These are phyloP conservation scores for Isoetes taiwanensis DNA, from an alignment of 75 land plant genomes.

Conservation along the genomic window DNA sequence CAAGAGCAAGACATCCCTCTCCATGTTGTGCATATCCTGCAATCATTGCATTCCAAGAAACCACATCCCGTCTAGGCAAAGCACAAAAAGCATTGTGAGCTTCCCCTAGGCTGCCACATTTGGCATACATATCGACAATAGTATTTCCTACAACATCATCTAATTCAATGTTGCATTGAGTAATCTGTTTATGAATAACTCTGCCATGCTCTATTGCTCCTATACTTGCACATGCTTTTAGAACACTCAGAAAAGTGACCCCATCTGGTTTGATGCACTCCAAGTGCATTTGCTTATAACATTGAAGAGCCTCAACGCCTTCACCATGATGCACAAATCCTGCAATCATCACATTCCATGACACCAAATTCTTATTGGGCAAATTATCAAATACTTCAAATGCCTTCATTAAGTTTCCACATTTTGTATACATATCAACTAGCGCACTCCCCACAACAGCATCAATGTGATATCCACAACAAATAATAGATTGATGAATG, in stretches of 20 bases:
- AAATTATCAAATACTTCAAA: background rate
- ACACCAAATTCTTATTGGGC: slow-evolving; percentile 8
- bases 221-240: too few species aligned
- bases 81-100: slow-evolving; percentile 22
- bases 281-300: slow-evolving; percentile 1
- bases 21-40: slow-evolving; percentile 49
- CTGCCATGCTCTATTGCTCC: too few species aligned
- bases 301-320: slow-evolving; percentile 8
- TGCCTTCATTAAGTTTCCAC: background rate
- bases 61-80: slow-evolving; percentile 28
- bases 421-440: too few species aligned
- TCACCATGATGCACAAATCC: slow-evolving; percentile 17
- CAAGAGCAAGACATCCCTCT: slow-evolving; percentile 20
- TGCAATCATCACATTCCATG: slow-evolving; percentile 21
- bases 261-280: slow-evolving; percentile 12
- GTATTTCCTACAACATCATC: slow-evolving; percentile 38
- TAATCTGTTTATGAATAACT: slow-evolving; percentile 28
- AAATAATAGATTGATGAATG: slow-evolving; percentile 33
- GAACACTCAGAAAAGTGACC: slow-evolving; percentile 17
- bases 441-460: too few species aligned
- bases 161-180: slow-evolving; percentile 18
- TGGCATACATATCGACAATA: slow-evolving; percentile 51
- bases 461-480: too few species aligned
- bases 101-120: slow-evolving; percentile 33
- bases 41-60: slow-evolving; percentile 52